phyloP scores from a whole-genome alignment of 768 basidiomycete genomes.

The Tricholoma terreum region DNA sequence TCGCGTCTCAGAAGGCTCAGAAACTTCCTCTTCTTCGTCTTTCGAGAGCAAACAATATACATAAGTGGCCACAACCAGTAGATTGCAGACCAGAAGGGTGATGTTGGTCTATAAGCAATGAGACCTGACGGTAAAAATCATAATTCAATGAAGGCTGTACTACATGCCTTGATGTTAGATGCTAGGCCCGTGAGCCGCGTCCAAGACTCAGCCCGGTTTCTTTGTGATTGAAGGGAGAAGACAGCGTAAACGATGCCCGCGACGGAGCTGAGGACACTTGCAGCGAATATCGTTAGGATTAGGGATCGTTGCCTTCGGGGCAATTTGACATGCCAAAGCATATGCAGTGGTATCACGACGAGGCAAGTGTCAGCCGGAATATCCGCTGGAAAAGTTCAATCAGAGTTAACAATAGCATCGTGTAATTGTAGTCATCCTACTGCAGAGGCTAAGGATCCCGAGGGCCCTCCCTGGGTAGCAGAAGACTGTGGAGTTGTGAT shows the following conservation, averaged over 20 bases:
- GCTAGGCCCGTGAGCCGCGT: constrained; percentile 8
- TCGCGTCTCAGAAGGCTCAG: constrained; percentile 12
- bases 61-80: constrained; percentile 19
- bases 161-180: constrained; percentile 18
- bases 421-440: constrained; percentile 8
- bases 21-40: constrained; percentile 6
- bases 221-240: constrained; percentile 13
- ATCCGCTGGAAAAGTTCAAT: constrained; percentile 21
- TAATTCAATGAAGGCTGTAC: neutral
- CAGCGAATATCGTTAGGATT: constrained; percentile 23
- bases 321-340: constrained; percentile 23
- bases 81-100: constrained; percentile 21
- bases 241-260: constrained; percentile 17
- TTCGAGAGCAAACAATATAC: constrained; percentile 10
- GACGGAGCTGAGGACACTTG: constrained; percentile 20
- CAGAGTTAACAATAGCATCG: constrained; percentile 6
- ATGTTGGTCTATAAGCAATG: constrained; percentile 11
- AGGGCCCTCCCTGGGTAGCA: constrained; percentile 9
- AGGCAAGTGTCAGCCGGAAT: constrained; percentile 22
- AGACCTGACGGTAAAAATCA: neutral
- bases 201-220: constrained; percentile 6
- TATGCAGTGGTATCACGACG: constrained; percentile 20
- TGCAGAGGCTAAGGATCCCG: constrained; percentile 10
- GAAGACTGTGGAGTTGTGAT: constrained; percentile 6
- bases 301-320: constrained; percentile 17